Percentiles rank a stretch among this genome's conserved stretches.
phyloP scores from a whole-genome alignment of 1,139 yeast species.

The Magnusiomyces suaveolens region DNA sequence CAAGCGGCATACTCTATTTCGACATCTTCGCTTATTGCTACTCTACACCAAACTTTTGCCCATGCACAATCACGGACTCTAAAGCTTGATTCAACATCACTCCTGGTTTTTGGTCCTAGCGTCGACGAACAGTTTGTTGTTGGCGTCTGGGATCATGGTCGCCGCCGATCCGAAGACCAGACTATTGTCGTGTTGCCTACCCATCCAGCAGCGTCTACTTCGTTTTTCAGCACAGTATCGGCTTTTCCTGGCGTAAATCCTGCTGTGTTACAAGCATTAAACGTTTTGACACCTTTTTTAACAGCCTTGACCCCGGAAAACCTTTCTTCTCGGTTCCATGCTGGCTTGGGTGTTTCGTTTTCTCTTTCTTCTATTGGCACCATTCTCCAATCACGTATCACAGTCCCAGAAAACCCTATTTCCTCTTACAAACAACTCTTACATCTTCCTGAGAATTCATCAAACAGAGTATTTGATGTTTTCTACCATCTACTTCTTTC shows the following conservation, averaged over 20 bases:
- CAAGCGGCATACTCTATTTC: conserved; percentile 26
- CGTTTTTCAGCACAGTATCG: conserved; percentile 26
- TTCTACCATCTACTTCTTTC: conserved; percentile 33
- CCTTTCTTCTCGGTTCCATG: conserved; percentile 31
- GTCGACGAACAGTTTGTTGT: conserved; percentile 30
- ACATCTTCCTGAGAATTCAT: conserved; percentile 23
- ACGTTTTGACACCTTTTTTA: conserved; percentile 34
- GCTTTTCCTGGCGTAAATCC: conserved; percentile 32
- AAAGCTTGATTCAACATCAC: conserved; percentile 29
- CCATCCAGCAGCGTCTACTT: conserved; percentile 16
- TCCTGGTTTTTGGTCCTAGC: conserved; percentile 27
- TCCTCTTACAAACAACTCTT: conserved; percentile 28
- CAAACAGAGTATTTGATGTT: conserved; percentile 32
- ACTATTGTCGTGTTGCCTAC: conserved; percentile 30
- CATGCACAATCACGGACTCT: conserved; percentile 26
- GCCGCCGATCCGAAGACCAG: conserved; percentile 35
- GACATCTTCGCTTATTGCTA: conserved; percentile 32
- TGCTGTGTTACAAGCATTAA: conserved; percentile 30
- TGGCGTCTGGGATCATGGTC: conserved; percentile 35
- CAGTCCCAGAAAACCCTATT: conserved; percentile 28
- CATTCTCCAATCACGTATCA: conserved; percentile 29
- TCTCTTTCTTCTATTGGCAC: conserved; percentile 31
- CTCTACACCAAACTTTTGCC: conserved; percentile 30
- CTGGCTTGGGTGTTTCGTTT: conserved; percentile 29
- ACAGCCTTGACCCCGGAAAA: conserved; percentile 33